Conservation (phyloP, 1,284 basidiomycete genomes). For the Takashimella koratensis region DNA sequence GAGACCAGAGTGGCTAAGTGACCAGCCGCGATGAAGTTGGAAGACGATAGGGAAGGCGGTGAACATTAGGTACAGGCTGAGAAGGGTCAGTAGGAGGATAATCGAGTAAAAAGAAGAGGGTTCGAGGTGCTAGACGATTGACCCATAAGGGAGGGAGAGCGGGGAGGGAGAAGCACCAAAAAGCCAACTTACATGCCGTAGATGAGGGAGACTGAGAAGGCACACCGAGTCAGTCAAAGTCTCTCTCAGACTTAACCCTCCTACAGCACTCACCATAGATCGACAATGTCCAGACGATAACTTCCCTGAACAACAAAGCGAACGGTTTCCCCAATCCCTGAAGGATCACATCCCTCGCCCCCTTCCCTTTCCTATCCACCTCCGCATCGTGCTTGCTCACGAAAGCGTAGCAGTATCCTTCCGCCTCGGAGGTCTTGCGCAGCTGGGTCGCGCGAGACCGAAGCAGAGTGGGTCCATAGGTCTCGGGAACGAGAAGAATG, state of each 20-base stretch:
- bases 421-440: slow-evolving; percentile 21
- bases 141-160: too few relatives aligned
- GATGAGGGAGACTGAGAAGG: neutral
- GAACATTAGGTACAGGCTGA: slow-evolving; percentile 16
- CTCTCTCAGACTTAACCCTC: too few relatives aligned
- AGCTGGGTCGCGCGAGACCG: slow-evolving; percentile 35
- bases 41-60: slow-evolving; percentile 51
- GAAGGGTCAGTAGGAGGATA: neutral
- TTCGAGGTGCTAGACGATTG: too few relatives aligned
- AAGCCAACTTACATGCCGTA: neutral
- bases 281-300: slow-evolving; percentile 62
- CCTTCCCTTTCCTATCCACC: slow-evolving; percentile 33
- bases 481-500: slow-evolving; percentile 44
- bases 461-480: slow-evolving; percentile 47
- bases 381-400: slow-evolving; percentile 17
- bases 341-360: neutral
- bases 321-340: slow-evolving; percentile 43
- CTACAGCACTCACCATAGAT: slow-evolving; percentile 32
- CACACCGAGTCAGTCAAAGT: slow-evolving; percentile 14
- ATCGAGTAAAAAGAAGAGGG: too few relatives aligned
- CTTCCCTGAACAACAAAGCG: slow-evolving; percentile 61
- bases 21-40: slow-evolving; percentile 26
- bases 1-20: slow-evolving; percentile 56
- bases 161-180: too few relatives aligned
- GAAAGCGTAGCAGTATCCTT: slow-evolving; percentile 38